These are phyloP conservation scores for Amylostereum areolatum DNA, from an alignment of 1,284 basidiomycete genomes.

Conservation along the genomic window DNA sequence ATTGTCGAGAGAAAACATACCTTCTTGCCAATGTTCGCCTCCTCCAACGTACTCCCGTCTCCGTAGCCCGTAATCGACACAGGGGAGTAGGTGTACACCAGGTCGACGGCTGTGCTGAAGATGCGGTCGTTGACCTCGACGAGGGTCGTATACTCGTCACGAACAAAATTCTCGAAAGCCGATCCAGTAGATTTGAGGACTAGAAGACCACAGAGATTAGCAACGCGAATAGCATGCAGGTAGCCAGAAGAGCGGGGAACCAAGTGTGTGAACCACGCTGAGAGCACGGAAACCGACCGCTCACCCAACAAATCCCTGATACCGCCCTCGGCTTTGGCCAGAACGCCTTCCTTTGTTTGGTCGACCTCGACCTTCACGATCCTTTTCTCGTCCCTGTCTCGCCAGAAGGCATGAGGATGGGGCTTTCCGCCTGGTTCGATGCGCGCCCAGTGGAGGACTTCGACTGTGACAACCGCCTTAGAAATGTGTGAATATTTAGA, in stretches of 20 bases:
- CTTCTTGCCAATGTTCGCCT: slow-evolving; percentile 9
- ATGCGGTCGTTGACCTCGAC: slow-evolving; percentile 80
- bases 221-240: too few relatives aligned
- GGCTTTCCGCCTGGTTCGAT: slow-evolving; percentile 41
- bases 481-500: slow-evolving; percentile 78
- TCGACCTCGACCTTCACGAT: slow-evolving; percentile 68
- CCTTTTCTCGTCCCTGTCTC: slow-evolving; percentile 89
- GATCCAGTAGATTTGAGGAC: slow-evolving; percentile 91
- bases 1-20: not conserved
- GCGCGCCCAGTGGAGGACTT: slow-evolving; percentile 83
- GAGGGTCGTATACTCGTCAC: slow-evolving; percentile 88
- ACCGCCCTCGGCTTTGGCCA: slow-evolving; percentile 65
- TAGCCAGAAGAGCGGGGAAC: too few relatives aligned
- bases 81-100: slow-evolving; percentile 59
- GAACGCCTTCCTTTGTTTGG: slow-evolving; percentile 47
- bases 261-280: too few relatives aligned
- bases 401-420: slow-evolving; percentile 80
- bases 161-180: slow-evolving; percentile 77
- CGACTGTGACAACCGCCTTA: slow-evolving; percentile 72
- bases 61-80: slow-evolving; percentile 39
- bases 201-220: slow-evolving; percentile 18
- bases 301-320: slow-evolving; percentile 74
- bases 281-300: slow-evolving; percentile 15
- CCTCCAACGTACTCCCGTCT: slow-evolving; percentile 41
- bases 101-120: slow-evolving; percentile 79